Percentiles rank a stretch among this genome's conserved stretches.
phyloP scores from a whole-genome alignment of 2,329 filamentous ascomycete species.

The Lasiodiplodia theobromae region DNA sequence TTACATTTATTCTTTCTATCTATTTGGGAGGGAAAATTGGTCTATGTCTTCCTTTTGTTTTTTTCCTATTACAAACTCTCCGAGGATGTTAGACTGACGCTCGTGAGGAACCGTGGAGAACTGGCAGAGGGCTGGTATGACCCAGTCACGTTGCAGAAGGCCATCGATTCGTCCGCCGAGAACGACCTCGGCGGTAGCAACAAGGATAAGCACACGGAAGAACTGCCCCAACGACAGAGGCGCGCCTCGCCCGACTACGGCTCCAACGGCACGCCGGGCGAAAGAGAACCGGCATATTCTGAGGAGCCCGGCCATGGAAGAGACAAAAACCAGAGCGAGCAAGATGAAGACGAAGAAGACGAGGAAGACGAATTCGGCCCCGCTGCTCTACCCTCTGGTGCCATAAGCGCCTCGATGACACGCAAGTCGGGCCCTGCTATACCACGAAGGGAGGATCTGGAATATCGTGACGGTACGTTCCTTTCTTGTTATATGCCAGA shows the following conservation, averaged over 20 bases:
- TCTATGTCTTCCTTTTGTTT: not conserved
- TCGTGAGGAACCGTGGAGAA: conserved; percentile 78
- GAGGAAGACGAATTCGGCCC: conserved; percentile 68
- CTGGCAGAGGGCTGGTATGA: conserved; percentile 94
- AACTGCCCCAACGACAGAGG: not conserved
- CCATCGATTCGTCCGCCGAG: conserved; percentile 44
- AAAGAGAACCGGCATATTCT: not conserved
- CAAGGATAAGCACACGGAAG: conserved; percentile 39
- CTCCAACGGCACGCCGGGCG: not conserved
- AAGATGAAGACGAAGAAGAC: conserved; percentile 53
- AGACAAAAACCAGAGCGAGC: not conserved
- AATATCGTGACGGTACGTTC: conserved; percentile 60
- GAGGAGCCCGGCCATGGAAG: not conserved
- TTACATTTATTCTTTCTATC: not conserved
- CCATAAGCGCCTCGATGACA: not conserved
- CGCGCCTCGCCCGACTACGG: conserved; percentile 19
- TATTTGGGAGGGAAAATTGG: conserved; percentile 5
- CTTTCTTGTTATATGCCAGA: not conserved
- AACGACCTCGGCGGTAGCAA: conserved; percentile 34
- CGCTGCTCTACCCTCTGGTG: conserved; percentile 42
- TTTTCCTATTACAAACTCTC: not conserved
- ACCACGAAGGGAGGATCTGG: conserved; percentile 77
- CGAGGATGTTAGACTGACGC: conserved; percentile 52
- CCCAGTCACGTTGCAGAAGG: conserved; percentile 70
- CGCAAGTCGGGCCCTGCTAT: conserved; percentile 63